Conservation (phyloP, 768 basidiomycete species). For the Scleroderma bovista region DNA sequence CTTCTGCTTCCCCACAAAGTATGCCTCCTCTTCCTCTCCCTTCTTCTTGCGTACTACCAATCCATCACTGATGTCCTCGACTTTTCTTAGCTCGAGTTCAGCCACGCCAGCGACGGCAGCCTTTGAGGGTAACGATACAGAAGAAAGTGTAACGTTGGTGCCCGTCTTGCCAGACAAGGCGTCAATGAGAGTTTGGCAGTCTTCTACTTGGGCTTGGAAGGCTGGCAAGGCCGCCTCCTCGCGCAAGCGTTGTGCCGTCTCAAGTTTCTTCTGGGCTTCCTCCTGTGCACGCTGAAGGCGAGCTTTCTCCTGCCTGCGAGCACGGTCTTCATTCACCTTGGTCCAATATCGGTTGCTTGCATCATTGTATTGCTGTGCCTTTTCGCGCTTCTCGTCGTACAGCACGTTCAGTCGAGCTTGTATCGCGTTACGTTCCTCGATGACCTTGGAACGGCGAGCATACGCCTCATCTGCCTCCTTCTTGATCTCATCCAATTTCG, state of each 20-base stretch:
- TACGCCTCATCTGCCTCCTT: constrained; percentile 83
- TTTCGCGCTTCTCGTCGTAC: constrained; percentile 73
- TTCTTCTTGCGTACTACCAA: constrained; percentile 87
- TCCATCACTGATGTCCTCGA: constrained; percentile 64
- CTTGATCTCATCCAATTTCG: constrained; percentile 82
- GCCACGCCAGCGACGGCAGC: constrained; percentile 58
- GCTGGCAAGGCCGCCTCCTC: constrained; percentile 92
- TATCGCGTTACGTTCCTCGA: constrained; percentile 77
- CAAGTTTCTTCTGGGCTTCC: constrained; percentile 75
- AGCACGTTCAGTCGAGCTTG: constrained; percentile 66
- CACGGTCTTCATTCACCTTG: constrained; percentile 86
- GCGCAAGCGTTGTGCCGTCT: constrained; percentile 70
- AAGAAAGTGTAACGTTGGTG: constrained; percentile 39
- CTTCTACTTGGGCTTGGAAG: constrained; percentile 90
- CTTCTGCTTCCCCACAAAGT: constrained; percentile 70
- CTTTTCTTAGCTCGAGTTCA: constrained; percentile 79
- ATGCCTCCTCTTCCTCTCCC: constrained; percentile 71
- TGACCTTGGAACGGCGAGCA: constrained; percentile 73
- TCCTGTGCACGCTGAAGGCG: constrained; percentile 72
- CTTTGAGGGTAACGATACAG: constrained; percentile 35
- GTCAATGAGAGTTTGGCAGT: constrained; percentile 90
- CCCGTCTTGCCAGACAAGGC: constrained; percentile 66
- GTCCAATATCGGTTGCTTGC: constrained; percentile 76
- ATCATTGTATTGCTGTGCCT: constrained; percentile 65
- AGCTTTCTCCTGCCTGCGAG: constrained; percentile 70